Conservation (phyloP, 2,329 filamentous ascomycete species). For the Phoma sp. region DNA sequence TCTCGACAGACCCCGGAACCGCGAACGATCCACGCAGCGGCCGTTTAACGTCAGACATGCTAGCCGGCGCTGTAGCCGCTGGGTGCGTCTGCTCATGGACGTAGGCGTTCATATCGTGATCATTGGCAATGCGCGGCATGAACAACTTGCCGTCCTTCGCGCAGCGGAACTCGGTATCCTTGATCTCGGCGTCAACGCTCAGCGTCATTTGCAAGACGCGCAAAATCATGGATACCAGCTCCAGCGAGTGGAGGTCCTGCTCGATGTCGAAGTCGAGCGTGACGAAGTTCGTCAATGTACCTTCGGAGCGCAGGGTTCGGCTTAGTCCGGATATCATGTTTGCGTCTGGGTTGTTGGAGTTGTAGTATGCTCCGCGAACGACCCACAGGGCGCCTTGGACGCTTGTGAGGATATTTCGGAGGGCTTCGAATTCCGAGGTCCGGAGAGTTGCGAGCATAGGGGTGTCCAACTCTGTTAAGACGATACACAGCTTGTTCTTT, state of each 20-base stretch:
- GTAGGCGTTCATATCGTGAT: constrained; percentile 30
- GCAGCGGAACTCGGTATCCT: constrained; percentile 20
- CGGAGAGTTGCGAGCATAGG: constrained; percentile 13
- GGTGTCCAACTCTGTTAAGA: constrained; percentile 15
- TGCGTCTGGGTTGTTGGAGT: constrained; percentile 6
- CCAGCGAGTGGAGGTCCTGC: not conserved
- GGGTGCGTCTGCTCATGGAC: constrained; percentile 30
- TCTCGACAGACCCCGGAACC: constrained; percentile 25
- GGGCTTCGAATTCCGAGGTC: constrained; percentile 2
- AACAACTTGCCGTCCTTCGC: constrained; percentile 12
- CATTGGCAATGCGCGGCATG: constrained; percentile 24
- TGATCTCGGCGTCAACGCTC: not conserved
- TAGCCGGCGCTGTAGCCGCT: constrained; percentile 23
- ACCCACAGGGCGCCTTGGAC: constrained; percentile 18
- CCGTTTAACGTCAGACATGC: constrained; percentile 20
- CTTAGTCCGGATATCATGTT: constrained; percentile 23
- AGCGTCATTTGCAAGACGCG: constrained; percentile 17
- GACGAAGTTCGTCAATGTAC: constrained; percentile 16
- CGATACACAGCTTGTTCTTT: constrained; percentile 26
- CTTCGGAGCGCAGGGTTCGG: constrained; percentile 21
- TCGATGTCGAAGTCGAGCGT: constrained; percentile 20
- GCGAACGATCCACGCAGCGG: constrained; percentile 22
- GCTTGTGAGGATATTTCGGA: constrained; percentile 7
- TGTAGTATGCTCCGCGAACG: constrained; percentile 10
- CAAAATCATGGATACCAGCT: constrained; percentile 4